phyloP scores from a whole-genome alignment of 2,329 filamentous ascomycete genomes.

The Paramyrothecium roridum region DNA sequence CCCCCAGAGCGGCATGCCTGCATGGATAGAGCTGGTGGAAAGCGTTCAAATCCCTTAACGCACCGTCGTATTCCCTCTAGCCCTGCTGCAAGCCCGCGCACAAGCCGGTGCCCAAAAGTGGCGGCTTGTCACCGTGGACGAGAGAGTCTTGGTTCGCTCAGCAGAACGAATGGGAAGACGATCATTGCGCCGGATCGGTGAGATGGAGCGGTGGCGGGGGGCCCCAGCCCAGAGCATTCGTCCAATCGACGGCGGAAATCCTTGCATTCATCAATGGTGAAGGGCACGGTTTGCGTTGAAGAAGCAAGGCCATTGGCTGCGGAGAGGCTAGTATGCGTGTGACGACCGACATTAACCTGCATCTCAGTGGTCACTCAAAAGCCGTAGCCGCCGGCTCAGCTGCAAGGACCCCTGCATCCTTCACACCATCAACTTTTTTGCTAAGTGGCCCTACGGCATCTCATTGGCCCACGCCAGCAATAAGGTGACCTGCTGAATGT shows the following conservation, averaged over 20 bases:
- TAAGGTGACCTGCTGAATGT: background rate
- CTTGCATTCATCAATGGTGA: background rate
- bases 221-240: background rate
- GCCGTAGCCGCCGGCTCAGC: background rate
- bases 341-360: background rate
- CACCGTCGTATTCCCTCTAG: too few species aligned
- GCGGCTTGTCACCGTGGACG: background rate
- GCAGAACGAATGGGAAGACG: background rate
- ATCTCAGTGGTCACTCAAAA: background rate
- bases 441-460: background rate
- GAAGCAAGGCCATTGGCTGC: conserved; percentile 2
- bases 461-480: background rate
- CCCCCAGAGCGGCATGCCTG: background rate
- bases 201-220: background rate
- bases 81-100: too few species aligned
- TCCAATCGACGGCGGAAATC: background rate
- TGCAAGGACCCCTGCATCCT: background rate
- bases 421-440: background rate
- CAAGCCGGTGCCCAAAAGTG: too few species aligned
- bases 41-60: too few species aligned
- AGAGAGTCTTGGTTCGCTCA: background rate
- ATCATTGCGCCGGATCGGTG: background rate
- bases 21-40: background rate
- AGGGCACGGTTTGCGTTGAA: background rate
- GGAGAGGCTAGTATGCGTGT: background rate